phyloP scores from a whole-genome alignment of 495 filamentous ascomycete genomes.

The Tuber magnatum region DNA sequence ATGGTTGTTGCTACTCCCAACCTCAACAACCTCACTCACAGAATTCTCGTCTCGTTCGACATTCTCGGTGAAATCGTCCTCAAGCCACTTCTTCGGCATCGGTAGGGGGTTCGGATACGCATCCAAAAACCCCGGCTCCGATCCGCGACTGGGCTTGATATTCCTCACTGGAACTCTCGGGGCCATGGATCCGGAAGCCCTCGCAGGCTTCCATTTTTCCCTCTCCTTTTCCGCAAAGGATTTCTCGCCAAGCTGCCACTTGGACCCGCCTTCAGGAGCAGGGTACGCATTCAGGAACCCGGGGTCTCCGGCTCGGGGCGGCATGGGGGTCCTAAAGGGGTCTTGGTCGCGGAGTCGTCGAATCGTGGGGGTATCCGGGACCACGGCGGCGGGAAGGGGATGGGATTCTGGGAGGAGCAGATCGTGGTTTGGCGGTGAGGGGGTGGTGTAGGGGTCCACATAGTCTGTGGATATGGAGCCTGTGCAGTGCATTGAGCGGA shows the following conservation, averaged over 20 bases:
- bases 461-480: background rate
- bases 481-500: background rate
- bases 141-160: background rate
- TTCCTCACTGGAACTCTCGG: background rate
- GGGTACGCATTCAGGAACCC: background rate
- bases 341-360: background rate
- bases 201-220: background rate
- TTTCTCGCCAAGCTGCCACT: background rate
- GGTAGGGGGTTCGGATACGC: background rate
- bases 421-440: background rate
- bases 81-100: background rate
- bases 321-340: background rate
- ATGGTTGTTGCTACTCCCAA: background rate
- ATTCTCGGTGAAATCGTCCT: background rate
- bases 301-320: background rate
- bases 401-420: background rate
- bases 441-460: background rate
- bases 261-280: background rate
- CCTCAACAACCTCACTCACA: background rate
- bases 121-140: background rate
- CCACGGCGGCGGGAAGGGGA: background rate
- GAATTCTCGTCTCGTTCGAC: background rate
- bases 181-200: background rate
- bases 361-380: background rate
- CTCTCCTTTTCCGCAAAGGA: background rate